phyloP scores from a whole-genome alignment of 2,329 filamentous ascomycete genomes.

The Ceratocystis ficicola region DNA sequence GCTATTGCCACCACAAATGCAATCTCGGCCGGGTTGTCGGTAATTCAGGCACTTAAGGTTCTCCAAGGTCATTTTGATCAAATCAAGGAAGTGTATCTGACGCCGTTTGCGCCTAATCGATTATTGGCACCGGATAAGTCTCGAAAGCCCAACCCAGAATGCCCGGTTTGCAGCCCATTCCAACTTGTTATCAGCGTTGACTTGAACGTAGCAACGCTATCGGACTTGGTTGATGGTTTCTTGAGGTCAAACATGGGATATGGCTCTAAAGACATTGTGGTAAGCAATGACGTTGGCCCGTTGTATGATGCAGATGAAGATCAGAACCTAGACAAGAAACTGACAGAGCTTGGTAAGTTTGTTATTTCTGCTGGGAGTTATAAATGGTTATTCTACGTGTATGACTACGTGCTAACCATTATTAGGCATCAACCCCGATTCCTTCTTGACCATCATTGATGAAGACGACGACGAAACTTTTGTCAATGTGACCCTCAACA shows the following conservation, averaged over 20 bases:
- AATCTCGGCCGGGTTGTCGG: constrained; percentile 84
- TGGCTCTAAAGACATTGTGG: constrained; percentile 61
- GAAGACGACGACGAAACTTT: constrained; percentile 62
- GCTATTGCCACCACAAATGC: constrained; percentile 97
- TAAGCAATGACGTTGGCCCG: constrained; percentile 62
- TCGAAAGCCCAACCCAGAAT: constrained; percentile 62
- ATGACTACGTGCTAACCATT: constrained; percentile 24
- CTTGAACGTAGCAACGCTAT: constrained; percentile 55
- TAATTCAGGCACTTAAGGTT: constrained; percentile 86
- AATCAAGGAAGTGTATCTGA: constrained; percentile 75
- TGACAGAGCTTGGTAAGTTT: constrained; percentile 56
- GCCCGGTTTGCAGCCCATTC: constrained; percentile 68
- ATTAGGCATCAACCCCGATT: constrained; percentile 54
- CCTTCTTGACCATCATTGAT: constrained; percentile 74
- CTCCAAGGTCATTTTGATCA: constrained; percentile 57
- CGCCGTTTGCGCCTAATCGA: constrained; percentile 48
- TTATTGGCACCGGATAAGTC: constrained; percentile 47
- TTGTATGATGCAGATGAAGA: constrained; percentile 84
- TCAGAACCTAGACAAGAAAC: constrained; percentile 69
- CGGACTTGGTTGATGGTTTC: constrained; percentile 65
- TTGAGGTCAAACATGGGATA: constrained; percentile 62
- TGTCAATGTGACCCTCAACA: constrained; percentile 66
- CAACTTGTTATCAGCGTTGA: constrained; percentile 58
- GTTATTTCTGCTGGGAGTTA: background rate
- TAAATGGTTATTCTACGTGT: too few species aligned